Percentiles rank a stretch among this genome's conserved stretches.
These are phyloP conservation scores for Pinus taeda DNA, from an alignment of 75 land plant species.

Conservation along the genomic window DNA sequence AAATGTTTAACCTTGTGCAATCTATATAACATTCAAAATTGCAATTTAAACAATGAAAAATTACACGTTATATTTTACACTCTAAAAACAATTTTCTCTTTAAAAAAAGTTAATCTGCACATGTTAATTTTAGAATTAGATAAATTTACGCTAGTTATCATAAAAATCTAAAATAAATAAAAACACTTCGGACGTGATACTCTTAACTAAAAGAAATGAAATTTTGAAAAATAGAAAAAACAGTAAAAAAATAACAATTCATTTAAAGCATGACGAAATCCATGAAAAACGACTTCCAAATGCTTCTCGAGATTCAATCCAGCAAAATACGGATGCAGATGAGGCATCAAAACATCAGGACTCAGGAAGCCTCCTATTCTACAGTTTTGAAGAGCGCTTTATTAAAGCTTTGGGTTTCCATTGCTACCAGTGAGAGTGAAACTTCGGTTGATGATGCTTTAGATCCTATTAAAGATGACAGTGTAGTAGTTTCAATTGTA, in stretches of 20 bases:
- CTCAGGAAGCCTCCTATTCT: not conserved
- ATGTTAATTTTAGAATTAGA: no score
- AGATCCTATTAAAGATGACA: conserved; percentile 7
- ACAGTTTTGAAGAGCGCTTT: not conserved
- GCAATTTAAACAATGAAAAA: no score
- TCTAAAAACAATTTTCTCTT: no score
- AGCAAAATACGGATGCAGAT: not conserved
- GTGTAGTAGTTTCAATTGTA: conserved; percentile 2
- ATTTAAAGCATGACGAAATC: not conserved
- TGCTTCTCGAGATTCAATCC: not conserved
- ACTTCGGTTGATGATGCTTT: conserved; percentile 5
- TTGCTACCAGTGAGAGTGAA: conserved; percentile 7
- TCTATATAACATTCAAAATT: no score
- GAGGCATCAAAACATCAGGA: not conserved
- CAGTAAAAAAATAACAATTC: not conserved
- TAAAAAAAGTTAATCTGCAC: no score
- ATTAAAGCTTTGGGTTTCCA: not conserved
- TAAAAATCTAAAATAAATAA: no score
- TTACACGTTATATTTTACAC: no score
- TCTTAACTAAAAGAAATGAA: conserved; percentile 1
- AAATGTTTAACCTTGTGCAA: no score
- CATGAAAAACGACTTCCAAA: not conserved
- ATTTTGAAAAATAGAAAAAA: not conserved
- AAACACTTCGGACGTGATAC: not conserved
- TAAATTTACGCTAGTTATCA: no score